A percentile compares a stretch with the other conserved stretches of the same genome.
Evolutionary conservation across 352 stramenopile species (phyloP).

Genomic region (Pythium aquatile): DNA sequence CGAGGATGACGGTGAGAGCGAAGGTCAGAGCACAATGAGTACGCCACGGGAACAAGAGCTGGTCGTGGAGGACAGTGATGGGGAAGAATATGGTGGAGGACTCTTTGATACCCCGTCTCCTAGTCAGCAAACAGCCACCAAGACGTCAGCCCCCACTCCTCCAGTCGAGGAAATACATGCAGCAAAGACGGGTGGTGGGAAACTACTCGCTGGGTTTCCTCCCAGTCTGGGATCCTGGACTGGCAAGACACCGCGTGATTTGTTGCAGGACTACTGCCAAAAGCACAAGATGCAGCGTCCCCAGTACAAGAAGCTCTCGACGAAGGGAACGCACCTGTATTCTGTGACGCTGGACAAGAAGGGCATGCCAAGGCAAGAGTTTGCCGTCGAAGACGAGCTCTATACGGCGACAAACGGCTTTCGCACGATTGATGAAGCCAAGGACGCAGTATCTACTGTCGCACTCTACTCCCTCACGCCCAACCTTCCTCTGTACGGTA

Average conservation of each 20-base stretch:
- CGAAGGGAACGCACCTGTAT: slow-evolving; percentile 42
- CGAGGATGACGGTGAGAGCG: slow-evolving; percentile 1
- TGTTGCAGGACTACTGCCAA: slow-evolving; percentile 87
- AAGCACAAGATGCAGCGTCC: slow-evolving; percentile 84
- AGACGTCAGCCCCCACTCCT: slow-evolving; percentile 21
- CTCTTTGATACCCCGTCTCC: slow-evolving; percentile 27
- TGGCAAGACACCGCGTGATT: slow-evolving; percentile 83
- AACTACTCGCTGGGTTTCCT: slow-evolving; percentile 12
- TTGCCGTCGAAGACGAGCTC: slow-evolving; percentile 41
- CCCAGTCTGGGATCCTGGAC: slow-evolving; percentile 40
- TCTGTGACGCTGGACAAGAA: slow-evolving; percentile 44
- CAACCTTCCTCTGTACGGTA: slow-evolving; percentile 82
- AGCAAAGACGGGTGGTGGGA: not conserved
- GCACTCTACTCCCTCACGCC: slow-evolving; percentile 88
- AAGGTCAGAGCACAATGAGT: not conserved
- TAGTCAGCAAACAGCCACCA: slow-evolving; percentile 30
- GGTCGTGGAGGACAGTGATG: slow-evolving; percentile 10
- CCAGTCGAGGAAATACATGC: not conserved
- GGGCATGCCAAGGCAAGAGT: slow-evolving; percentile 20
- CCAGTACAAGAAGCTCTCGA: slow-evolving; percentile 58
- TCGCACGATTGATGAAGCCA: slow-evolving; percentile 64
- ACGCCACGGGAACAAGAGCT: not conserved
- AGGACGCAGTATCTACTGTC: slow-evolving; percentile 74
- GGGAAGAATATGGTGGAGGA: slow-evolving; percentile 23
- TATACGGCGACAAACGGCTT: slow-evolving; percentile 46